A percentile compares a stretch with the other conserved stretches of the same genome.
phyloP scores from a whole-genome alignment of 257 asterid species.

The Knoxia roxburghii region DNA sequence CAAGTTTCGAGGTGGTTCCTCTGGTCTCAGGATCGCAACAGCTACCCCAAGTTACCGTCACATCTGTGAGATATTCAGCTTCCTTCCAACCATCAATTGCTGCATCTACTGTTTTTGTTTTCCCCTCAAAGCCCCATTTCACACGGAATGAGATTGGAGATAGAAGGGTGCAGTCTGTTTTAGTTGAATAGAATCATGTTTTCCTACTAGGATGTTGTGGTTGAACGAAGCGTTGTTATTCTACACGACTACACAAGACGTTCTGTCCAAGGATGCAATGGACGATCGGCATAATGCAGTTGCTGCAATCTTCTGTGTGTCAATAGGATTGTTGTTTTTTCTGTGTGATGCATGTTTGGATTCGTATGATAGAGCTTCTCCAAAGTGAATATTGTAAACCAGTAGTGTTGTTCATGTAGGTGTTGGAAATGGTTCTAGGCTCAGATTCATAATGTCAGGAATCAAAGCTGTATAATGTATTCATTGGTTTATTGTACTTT shows the following conservation, averaged over 20 bases:
- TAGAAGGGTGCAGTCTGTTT: constrained; percentile 22
- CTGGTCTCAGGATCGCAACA: constrained; percentile 71
- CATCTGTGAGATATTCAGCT: constrained; percentile 66
- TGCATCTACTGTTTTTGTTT: constrained; percentile 65
- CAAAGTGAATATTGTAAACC: neutral
- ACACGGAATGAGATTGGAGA: constrained; percentile 23
- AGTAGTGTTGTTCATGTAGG: too few relatives aligned
- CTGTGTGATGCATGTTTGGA: neutral
- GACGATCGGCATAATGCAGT: too few relatives aligned
- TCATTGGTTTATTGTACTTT: too few relatives aligned
- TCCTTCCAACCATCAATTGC: constrained; percentile 64
- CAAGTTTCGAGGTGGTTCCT: constrained; percentile 71
- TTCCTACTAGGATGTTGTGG: constrained; percentile 14
- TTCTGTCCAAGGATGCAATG: too few relatives aligned
- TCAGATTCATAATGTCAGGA: too few relatives aligned
- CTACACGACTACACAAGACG: too few relatives aligned
- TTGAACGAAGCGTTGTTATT: too few relatives aligned
- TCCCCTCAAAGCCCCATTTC: constrained; percentile 68
- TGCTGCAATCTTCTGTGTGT: neutral
- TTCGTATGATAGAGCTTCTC: neutral
- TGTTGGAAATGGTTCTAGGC: too few relatives aligned
- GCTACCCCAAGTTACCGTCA: constrained; percentile 70
- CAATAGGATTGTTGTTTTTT: neutral
- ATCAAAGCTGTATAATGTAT: too few relatives aligned
- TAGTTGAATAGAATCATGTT: constrained; percentile 17